These are phyloP conservation scores for Nidula microcarpa DNA, from an alignment of 768 basidiomycete species.

Conservation along the genomic window DNA sequence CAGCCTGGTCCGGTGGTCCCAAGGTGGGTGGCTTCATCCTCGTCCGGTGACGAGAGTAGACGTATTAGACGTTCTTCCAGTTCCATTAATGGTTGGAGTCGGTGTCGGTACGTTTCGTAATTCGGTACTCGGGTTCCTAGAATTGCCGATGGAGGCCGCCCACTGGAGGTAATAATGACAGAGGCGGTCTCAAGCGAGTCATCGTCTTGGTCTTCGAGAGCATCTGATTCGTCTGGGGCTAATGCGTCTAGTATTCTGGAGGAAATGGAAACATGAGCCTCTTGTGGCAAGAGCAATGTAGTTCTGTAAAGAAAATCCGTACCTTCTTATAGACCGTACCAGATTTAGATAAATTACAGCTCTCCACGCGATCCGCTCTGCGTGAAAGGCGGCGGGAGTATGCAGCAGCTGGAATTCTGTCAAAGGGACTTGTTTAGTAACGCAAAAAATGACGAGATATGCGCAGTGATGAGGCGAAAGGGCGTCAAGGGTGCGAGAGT, in stretches of 20 bases:
- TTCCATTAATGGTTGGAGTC: slow-evolving; percentile 64
- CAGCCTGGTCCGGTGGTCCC: slow-evolving; percentile 32
- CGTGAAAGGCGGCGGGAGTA: slow-evolving; percentile 70
- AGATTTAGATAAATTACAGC: slow-evolving; percentile 87
- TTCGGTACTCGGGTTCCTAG: slow-evolving; percentile 48
- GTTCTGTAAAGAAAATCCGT: slow-evolving; percentile 13
- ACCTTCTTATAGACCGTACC: slow-evolving; percentile 78
- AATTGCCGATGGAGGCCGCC: slow-evolving; percentile 49
- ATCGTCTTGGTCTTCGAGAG: slow-evolving; percentile 57
- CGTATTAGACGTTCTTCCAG: slow-evolving; percentile 69
- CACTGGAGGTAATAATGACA: slow-evolving; percentile 47
- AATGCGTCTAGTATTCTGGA: slow-evolving; percentile 72
- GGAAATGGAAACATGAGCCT: slow-evolving; percentile 8
- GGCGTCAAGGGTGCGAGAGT: not conserved
- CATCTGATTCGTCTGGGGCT: slow-evolving; percentile 54
- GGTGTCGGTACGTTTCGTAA: slow-evolving; percentile 58
- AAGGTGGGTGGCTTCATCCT: slow-evolving; percentile 66
- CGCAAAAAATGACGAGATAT: not conserved
- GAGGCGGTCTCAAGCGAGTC: slow-evolving; percentile 49
- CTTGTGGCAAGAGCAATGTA: slow-evolving; percentile 6
- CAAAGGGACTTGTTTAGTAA: slow-evolving; percentile 4
- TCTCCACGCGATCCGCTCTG: slow-evolving; percentile 82
- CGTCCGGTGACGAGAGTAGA: slow-evolving; percentile 65
- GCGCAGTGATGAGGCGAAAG: not conserved
- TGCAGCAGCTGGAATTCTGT: slow-evolving; percentile 84